phyloP scores from a whole-genome alignment of 768 basidiomycete species.

The Lyophyllum shimeji region DNA sequence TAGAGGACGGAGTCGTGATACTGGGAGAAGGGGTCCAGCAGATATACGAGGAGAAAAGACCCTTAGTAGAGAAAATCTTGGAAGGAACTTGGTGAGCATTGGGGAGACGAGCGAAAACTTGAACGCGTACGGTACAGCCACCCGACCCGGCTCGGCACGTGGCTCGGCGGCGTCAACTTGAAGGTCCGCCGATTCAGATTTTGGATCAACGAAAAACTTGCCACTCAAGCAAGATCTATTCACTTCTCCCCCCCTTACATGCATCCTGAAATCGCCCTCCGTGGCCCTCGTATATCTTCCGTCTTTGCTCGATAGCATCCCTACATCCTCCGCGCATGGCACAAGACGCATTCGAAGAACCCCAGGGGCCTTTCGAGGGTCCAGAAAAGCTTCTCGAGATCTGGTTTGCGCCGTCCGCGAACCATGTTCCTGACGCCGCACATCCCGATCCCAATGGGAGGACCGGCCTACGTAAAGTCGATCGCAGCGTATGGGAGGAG shows the following conservation, averaged over 20 bases:
- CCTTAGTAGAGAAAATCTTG: constrained; percentile 46
- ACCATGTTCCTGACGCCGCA: constrained; percentile 50
- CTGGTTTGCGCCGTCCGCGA: constrained; percentile 88
- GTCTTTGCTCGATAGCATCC: constrained; percentile 52
- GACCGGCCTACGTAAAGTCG: constrained; percentile 75
- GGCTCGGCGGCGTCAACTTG: no score
- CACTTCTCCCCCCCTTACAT: constrained; percentile 32
- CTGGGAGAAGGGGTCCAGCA: constrained; percentile 52
- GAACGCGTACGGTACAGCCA: neutral
- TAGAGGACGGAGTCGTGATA: constrained; percentile 32
- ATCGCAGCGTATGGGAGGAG: constrained; percentile 84
- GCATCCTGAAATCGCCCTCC: constrained; percentile 35
- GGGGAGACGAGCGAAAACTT: constrained; percentile 1
- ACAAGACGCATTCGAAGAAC: constrained; percentile 31
- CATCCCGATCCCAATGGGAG: constrained; percentile 37
- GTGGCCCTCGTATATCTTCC: constrained; percentile 30
- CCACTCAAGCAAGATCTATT: constrained; percentile 1
- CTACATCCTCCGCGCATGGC: constrained; percentile 27
- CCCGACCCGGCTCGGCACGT: constrained; percentile 13
- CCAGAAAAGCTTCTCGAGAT: constrained; percentile 96
- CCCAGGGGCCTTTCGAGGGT: constrained; percentile 76
- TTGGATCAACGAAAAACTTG: constrained; percentile 1
- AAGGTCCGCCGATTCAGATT: constrained; percentile 5
- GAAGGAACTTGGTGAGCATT: constrained; percentile 40
- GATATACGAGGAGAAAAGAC: constrained; percentile 42